Conservation (phyloP, 495 filamentous ascomycete species). For the Tuber indicum region DNA sequence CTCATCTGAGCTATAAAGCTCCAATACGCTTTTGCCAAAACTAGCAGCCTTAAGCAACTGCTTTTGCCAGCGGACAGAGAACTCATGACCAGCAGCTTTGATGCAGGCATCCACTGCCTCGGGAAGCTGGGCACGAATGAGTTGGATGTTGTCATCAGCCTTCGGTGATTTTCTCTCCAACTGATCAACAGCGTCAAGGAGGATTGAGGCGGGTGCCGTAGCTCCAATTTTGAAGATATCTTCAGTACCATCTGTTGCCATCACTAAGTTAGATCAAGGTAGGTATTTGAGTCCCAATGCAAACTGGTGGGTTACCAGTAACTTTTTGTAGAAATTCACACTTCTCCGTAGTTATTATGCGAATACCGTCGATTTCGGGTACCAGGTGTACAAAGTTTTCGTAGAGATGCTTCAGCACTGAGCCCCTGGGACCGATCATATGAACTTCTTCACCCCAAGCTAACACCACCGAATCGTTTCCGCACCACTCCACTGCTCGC, state of each 20-base stretch:
- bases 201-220: slow-evolving; percentile 75
- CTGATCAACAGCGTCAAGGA: slow-evolving; percentile 86
- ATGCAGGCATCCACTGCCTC: slow-evolving; percentile 91
- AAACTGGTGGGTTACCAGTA: slow-evolving; percentile 48
- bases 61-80: slow-evolving; percentile 85
- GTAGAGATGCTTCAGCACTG: slow-evolving; percentile 77
- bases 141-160: slow-evolving; percentile 92
- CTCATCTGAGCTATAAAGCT: slow-evolving; percentile 93
- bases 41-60: slow-evolving; percentile 89
- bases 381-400: slow-evolving; percentile 84
- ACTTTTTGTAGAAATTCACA: slow-evolving; percentile 96
- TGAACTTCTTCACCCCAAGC: slow-evolving; percentile 99
- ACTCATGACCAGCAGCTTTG: slow-evolving; percentile 86
- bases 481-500: slow-evolving; percentile 89
- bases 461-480: slow-evolving; percentile 86
- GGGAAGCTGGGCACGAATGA: slow-evolving; percentile 76
- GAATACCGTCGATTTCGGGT: slow-evolving; percentile 80
- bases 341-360: slow-evolving; percentile 79
- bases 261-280: slow-evolving; percentile 11
- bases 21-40: slow-evolving; percentile 92
- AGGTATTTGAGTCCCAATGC: background rate
- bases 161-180: slow-evolving; percentile 91
- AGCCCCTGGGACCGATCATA: slow-evolving; percentile 76
- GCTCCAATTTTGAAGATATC: slow-evolving; percentile 85
- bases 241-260: slow-evolving; percentile 60